Evolutionary conservation across 2,329 filamentous ascomycete genomes (phyloP).

Genomic region (Penicillium hordei): DNA sequence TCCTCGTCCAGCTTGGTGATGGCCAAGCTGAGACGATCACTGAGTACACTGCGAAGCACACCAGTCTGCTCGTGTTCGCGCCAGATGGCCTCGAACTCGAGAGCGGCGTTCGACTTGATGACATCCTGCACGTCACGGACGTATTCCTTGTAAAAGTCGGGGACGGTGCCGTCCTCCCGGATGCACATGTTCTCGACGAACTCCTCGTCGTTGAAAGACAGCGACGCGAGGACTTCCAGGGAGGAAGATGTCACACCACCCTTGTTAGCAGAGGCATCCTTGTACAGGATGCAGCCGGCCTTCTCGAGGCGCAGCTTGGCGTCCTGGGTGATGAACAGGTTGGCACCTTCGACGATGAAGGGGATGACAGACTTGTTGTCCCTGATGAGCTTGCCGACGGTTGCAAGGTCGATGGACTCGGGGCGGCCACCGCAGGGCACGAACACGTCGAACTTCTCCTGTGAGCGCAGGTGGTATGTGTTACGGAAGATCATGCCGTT

Average conservation of each 20-base stretch:
- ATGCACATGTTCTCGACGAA: slow-evolving; percentile 96
- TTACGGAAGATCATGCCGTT: slow-evolving; percentile 97
- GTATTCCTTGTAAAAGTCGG: slow-evolving; percentile 89
- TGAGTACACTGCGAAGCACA: slow-evolving; percentile 77
- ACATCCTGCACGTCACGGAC: slow-evolving; percentile 87
- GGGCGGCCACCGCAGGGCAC: slow-evolving; percentile 95
- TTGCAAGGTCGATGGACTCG: slow-evolving; percentile 91
- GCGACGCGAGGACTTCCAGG: slow-evolving; percentile 87
- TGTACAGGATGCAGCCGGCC: slow-evolving; percentile 93
- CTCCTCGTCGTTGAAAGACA: slow-evolving; percentile 86
- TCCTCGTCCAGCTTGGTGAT: slow-evolving; percentile 98
- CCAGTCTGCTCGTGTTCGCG: slow-evolving; percentile 84
- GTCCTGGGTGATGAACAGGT: slow-evolving; percentile 98
- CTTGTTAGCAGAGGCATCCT: slow-evolving; percentile 98
- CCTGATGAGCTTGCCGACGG: slow-evolving; percentile 82
- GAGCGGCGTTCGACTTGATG: slow-evolving; percentile 84
- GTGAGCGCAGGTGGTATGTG: slow-evolving; percentile 86
- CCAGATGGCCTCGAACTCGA: slow-evolving; percentile 99
- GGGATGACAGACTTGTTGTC: slow-evolving; percentile 84
- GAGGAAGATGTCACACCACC: slow-evolving; percentile 97
- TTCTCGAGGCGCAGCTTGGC: slow-evolving; percentile 93
- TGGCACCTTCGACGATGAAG: slow-evolving; percentile 96
- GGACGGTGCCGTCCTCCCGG: slow-evolving; percentile 70
- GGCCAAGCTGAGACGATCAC: slow-evolving; percentile 83
- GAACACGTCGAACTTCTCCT: slow-evolving; percentile 77